A percentile compares a stretch with the other conserved stretches of the same genome.
Conservation (phyloP, 768 basidiomycete species). For the Lactifluus rugatus region DNA sequence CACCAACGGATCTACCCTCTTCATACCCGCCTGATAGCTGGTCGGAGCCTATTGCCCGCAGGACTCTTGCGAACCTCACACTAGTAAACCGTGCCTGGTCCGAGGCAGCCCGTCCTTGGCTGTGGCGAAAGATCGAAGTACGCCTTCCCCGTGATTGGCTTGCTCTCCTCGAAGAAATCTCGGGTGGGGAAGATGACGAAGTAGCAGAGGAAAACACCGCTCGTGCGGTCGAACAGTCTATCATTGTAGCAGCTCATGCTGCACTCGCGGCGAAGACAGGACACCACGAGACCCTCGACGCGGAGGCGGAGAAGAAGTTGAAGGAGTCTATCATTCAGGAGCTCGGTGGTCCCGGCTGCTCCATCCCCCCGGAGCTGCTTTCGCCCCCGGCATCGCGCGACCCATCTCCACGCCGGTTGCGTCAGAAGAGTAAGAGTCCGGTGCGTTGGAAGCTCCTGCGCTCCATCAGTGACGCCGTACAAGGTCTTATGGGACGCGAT, state of each 20-base stretch:
- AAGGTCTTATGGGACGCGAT: constrained; percentile 52
- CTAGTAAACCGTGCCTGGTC: constrained; percentile 73
- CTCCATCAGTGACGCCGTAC: constrained; percentile 70
- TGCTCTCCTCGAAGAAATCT: constrained; percentile 67
- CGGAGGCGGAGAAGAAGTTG: constrained; percentile 38
- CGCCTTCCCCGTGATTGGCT: constrained; percentile 81
- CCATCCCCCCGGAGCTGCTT: constrained; percentile 65
- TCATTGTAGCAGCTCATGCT: constrained; percentile 57
- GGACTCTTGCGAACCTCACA: constrained; percentile 60
- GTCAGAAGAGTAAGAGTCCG: constrained; percentile 71
- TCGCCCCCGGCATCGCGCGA: constrained; percentile 76
- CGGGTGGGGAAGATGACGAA: constrained; percentile 56
- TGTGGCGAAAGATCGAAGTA: constrained; percentile 79
- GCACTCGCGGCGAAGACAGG: constrained; percentile 37
- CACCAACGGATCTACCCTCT: constrained; percentile 59
- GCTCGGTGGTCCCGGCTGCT: constrained; percentile 51
- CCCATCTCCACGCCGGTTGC: constrained; percentile 66
- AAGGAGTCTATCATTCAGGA: constrained; percentile 29
- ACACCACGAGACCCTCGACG: background rate
- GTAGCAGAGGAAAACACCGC: constrained; percentile 44
- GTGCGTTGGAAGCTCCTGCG: constrained; percentile 77
- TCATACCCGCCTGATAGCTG: constrained; percentile 63
- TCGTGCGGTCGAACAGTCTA: constrained; percentile 53
- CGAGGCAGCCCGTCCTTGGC: constrained; percentile 78
- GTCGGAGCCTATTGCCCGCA: constrained; percentile 56